A percentile compares a stretch with the other conserved stretches of the same genome.
phyloP scores from a whole-genome alignment of 2,329 filamentous ascomycete species.

The Xylaria sp. region DNA sequence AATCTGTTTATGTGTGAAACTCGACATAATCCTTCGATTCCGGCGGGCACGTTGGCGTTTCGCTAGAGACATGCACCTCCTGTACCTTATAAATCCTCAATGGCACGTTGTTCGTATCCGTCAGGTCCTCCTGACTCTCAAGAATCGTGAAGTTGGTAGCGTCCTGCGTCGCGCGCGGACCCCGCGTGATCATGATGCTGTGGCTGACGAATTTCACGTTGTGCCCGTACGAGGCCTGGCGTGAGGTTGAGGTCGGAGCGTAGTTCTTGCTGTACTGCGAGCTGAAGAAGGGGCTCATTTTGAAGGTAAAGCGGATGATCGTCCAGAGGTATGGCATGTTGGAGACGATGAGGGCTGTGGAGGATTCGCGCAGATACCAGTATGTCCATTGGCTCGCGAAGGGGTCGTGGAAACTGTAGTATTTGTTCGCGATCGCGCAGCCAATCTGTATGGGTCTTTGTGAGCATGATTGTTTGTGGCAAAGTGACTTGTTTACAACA shows the following conservation, averaged over 20 bases:
- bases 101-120: conserved; percentile 29
- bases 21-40: conserved; percentile 1
- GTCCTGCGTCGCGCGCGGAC: not conserved
- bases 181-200: conserved; percentile 13
- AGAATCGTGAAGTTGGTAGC: conserved; percentile 25
- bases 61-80: conserved; percentile 30
- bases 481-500: not conserved
- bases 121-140: conserved; percentile 37
- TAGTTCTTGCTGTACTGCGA: conserved; percentile 14
- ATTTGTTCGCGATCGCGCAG: conserved; percentile 45
- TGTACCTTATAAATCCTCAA: conserved; percentile 36
- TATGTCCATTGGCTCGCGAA: conserved; percentile 38
- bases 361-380: conserved; percentile 44
- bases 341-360: conserved; percentile 40
- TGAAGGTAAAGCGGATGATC: conserved; percentile 36
- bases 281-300: conserved; percentile 33
- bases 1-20: not conserved
- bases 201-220: conserved; percentile 12
- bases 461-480: not conserved
- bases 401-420: conserved; percentile 38
- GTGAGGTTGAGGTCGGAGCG: not conserved
- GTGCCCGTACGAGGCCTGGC: conserved; percentile 14
- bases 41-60: not conserved
- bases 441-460: conserved; percentile 36
- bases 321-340: conserved; percentile 43